These are phyloP conservation scores for Umbellularia californica DNA, from an alignment of 164 flowering plant genomes.

Conservation along the genomic window DNA sequence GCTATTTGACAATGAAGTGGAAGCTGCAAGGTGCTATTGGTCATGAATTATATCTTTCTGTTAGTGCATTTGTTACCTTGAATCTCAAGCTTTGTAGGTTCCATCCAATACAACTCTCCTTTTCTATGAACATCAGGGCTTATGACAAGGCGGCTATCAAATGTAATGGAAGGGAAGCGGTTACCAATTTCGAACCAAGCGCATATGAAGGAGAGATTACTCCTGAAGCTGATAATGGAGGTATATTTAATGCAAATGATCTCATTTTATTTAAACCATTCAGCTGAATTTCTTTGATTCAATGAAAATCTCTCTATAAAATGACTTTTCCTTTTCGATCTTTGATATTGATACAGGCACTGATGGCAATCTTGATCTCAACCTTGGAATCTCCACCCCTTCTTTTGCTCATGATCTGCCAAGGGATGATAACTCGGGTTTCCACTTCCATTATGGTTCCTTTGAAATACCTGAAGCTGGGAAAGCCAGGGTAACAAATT, in stretches of 20 bases:
- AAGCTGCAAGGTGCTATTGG: constrained; percentile 93
- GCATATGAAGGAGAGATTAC: constrained; percentile 50
- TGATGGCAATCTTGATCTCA: constrained; percentile 53
- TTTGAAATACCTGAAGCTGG: constrained; percentile 25
- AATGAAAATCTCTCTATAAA: not conserved
- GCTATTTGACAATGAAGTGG: constrained; percentile 86
- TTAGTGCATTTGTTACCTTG: constrained; percentile 26
- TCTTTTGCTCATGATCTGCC: constrained; percentile 21
- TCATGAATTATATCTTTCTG: constrained; percentile 41
- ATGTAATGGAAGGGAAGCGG: constrained; percentile 87
- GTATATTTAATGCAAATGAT: constrained; percentile 20
- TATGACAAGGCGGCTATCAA: constrained; percentile 93
- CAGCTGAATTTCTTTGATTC: not conserved
- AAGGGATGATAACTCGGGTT: constrained; percentile 17
- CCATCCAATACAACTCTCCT: constrained; percentile 39
- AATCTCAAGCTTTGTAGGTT: constrained; percentile 32
- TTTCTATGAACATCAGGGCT: constrained; percentile 71
- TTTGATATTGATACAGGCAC: constrained; percentile 25
- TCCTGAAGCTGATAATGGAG: constrained; percentile 37
- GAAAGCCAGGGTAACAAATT: constrained; percentile 35
- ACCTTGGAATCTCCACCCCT: constrained; percentile 56
- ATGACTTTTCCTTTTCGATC: not conserved
- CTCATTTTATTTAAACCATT: not conserved
- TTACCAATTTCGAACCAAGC: constrained; percentile 85
- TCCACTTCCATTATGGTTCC: constrained; percentile 26